Conservation (phyloP, 169 alveolate genomes). For the Eimeria zaria region DNA sequence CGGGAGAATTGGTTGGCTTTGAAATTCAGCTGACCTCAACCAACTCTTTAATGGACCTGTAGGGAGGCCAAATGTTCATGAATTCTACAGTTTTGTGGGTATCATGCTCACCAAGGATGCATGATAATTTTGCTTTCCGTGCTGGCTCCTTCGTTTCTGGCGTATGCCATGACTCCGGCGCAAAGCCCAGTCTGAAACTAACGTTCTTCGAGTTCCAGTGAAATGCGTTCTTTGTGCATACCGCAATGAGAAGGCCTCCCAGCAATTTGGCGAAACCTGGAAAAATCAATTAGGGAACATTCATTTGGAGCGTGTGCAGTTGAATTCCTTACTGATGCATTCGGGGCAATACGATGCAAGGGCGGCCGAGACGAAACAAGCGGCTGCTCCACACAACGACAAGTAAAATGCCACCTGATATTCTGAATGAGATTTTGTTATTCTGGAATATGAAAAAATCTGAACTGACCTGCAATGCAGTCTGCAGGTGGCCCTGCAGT, state of each 20-base stretch:
- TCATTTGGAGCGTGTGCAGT: neutral
- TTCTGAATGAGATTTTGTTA: neutral
- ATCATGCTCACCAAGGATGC: conserved; percentile 65
- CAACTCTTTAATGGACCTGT: conserved; percentile 64
- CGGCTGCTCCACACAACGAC: conserved; percentile 42
- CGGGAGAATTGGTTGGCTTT: neutral
- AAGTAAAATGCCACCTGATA: conserved; percentile 59
- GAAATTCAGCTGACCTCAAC: conserved; percentile 35
- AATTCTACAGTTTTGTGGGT: neutral
- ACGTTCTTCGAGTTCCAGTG: neutral
- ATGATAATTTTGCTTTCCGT: conserved; percentile 58
- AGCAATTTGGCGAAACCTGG: conserved; percentile 33
- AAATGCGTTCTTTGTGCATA: neutral
- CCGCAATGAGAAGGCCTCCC: conserved; percentile 67
- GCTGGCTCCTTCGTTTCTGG: conserved; percentile 71
- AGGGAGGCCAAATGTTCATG: neutral
- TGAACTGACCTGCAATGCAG: conserved; percentile 58
- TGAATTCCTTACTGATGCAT: conserved; percentile 41
- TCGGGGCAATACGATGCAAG: conserved; percentile 52
- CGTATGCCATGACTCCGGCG: conserved; percentile 57
- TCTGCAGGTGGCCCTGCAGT: conserved; percentile 56
- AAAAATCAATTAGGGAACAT: neutral
- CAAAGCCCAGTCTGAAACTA: conserved; percentile 37
- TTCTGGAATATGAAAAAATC: neutral
- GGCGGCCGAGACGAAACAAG: conserved; percentile 50